phyloP scores from a whole-genome alignment of 305 asterid genomes.

The Coffea humblotiana region DNA sequence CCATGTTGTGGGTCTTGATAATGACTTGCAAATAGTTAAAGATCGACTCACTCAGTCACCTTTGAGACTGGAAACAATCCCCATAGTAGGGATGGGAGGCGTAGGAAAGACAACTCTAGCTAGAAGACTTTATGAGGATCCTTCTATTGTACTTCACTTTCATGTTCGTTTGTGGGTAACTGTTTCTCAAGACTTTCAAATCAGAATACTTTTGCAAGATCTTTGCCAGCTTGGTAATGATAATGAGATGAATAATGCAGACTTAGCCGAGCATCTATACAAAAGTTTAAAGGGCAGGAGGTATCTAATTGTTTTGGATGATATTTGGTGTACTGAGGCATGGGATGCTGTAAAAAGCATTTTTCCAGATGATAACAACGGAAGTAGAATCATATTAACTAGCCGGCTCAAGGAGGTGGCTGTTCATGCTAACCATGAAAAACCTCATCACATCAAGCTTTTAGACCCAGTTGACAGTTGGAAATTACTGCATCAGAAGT shows the following conservation, averaged over 20 bases:
- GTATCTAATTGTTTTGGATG: constrained; percentile 28
- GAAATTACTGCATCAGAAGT: constrained; percentile 12
- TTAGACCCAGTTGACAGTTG: constrained; percentile 8
- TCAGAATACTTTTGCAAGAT: neutral
- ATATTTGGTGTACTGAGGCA: constrained; percentile 16
- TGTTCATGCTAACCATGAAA: neutral
- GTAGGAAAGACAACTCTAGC: constrained; percentile 13
- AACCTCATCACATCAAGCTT: constrained; percentile 5
- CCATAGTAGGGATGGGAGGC: constrained; percentile 16
- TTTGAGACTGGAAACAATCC: neutral
- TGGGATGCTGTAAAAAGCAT: neutral
- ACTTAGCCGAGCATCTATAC: neutral
- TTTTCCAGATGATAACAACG: constrained; percentile 9
- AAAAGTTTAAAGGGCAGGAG: neutral
- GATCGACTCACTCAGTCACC: neutral
- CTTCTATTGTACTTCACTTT: neutral
- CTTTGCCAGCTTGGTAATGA: neutral
- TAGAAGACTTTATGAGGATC: constrained; percentile 7
- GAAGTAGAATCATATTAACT: constrained; percentile 16
- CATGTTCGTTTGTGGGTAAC: constrained; percentile 16
- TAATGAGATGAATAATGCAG: neutral
- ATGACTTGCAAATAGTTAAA: neutral
- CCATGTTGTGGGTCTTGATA: neutral
- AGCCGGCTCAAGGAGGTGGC: neutral
- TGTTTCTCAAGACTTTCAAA: constrained; percentile 4